Conservation (phyloP, 495 filamentous ascomycete genomes). For the Baudoinia panamericana region DNA sequence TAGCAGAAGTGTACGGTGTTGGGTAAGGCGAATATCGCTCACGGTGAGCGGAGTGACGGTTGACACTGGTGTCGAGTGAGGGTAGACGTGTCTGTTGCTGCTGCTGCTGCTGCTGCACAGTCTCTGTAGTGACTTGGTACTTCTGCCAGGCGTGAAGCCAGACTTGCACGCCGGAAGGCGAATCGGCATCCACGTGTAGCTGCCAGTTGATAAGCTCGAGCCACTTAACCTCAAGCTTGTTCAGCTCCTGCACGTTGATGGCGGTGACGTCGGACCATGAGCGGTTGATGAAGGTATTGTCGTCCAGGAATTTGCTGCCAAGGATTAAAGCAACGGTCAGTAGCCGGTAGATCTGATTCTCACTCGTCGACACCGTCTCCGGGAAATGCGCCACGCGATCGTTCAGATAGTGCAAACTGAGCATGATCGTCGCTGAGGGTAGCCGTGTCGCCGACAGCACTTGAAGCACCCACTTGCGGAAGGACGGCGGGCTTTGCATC, state of each 20-base stretch:
- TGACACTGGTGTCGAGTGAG: constrained; percentile 56
- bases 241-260: constrained; percentile 76
- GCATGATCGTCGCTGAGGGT: constrained; percentile 85
- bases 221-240: constrained; percentile 86
- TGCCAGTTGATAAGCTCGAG: constrained; percentile 70
- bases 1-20: constrained; percentile 30
- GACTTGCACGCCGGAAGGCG: constrained; percentile 65
- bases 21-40: constrained; percentile 22
- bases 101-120: constrained; percentile 43
- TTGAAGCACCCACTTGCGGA: constrained; percentile 88
- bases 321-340: constrained; percentile 78
- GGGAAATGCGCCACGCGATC: constrained; percentile 57
- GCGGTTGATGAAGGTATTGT: constrained; percentile 98
- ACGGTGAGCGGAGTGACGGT: constrained; percentile 27
- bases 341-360: constrained; percentile 77
- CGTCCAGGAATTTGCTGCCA: constrained; percentile 95
- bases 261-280: constrained; percentile 98
- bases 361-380: constrained; percentile 44
- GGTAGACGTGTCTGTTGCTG: constrained; percentile 40
- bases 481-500: constrained; percentile 55
- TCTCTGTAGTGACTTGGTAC: constrained; percentile 57
- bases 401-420: constrained; percentile 82
- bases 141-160: constrained; percentile 78
- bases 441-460: constrained; percentile 89
- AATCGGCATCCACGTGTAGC: constrained; percentile 75